Conservation (phyloP, 2,329 filamentous ascomycete species). For the Hypoxylon sp. region DNA sequence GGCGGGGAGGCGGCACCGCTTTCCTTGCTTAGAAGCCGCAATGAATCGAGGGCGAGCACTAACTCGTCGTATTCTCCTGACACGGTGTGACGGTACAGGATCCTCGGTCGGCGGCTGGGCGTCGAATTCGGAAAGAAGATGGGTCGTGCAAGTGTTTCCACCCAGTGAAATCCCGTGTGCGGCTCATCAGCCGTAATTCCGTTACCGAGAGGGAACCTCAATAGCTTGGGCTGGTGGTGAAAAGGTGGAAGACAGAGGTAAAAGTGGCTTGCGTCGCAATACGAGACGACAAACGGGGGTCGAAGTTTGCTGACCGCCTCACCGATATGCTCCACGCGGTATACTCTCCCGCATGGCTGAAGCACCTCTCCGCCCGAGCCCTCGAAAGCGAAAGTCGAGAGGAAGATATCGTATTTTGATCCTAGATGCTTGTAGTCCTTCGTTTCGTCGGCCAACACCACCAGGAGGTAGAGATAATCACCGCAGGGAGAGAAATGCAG, state of each 20-base stretch:
- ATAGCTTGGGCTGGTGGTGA: neutral
- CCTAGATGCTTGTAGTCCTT: neutral
- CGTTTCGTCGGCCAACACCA: neutral
- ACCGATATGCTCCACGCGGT: neutral
- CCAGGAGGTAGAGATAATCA: neutral
- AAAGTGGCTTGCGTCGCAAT: neutral
- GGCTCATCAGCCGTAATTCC: neutral
- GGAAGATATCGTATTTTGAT: neutral
- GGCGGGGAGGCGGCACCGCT: neutral
- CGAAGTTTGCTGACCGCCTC: neutral
- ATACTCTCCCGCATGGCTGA: neutral
- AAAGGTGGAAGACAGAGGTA: slow-evolving; percentile 5
- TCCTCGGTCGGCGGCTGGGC: neutral
- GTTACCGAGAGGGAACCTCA: neutral
- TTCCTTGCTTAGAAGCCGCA: neutral
- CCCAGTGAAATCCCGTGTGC: neutral
- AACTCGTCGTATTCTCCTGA: neutral
- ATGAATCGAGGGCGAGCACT: neutral
- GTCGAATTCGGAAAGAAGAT: slow-evolving; percentile 5
- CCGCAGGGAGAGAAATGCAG: slow-evolving; percentile 1
- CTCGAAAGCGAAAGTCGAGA: neutral
- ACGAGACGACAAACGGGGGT: neutral
- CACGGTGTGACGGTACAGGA: neutral
- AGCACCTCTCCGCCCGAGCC: neutral
- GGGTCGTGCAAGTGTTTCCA: neutral